Evolutionary conservation across 73 alveolate species (phyloP).

Genomic region (Halteria grandinella): DNA sequence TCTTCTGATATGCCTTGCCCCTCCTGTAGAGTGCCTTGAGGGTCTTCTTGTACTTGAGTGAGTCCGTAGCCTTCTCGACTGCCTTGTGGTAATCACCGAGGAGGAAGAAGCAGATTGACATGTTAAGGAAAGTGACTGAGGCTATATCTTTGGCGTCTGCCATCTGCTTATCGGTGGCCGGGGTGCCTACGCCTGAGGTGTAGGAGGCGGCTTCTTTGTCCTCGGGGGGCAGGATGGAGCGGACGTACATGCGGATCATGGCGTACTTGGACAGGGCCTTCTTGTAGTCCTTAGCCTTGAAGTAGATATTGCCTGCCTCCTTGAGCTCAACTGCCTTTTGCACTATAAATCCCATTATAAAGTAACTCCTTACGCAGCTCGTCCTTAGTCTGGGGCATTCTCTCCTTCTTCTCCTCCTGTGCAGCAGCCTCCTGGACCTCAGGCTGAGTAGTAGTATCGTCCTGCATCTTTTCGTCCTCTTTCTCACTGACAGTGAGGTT

Average conservation of each 20-base stretch:
- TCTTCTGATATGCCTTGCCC: slow-evolving; percentile 18
- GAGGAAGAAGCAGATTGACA: slow-evolving; percentile 42
- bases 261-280: slow-evolving; percentile 43
- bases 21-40: slow-evolving; percentile 34
- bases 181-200: no score
- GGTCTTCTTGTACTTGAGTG: not conserved
- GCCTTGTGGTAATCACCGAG: not conserved
- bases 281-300: slow-evolving; percentile 44
- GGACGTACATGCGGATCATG: slow-evolving; percentile 4
- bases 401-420: no score
- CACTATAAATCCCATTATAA: slow-evolving; percentile 22
- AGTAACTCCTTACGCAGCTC: no score
- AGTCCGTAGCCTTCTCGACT: slow-evolving; percentile 27
- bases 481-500: no score
- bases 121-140: slow-evolving; percentile 33
- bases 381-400: no score
- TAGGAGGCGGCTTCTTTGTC: slow-evolving; percentile 35
- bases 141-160: slow-evolving; percentile 2
- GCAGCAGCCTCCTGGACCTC: no score
- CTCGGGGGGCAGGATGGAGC: not conserved
- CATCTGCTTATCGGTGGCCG: slow-evolving; percentile 9
- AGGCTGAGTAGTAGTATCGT: no score
- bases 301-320: slow-evolving; percentile 37
- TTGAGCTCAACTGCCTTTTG: slow-evolving; percentile 9
- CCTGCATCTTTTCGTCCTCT: no score